Percentiles rank a stretch among this genome's conserved stretches.
Evolutionary conservation across 2,329 filamentous ascomycete genomes (phyloP).

Genomic region (Chaetomium sp.): DNA sequence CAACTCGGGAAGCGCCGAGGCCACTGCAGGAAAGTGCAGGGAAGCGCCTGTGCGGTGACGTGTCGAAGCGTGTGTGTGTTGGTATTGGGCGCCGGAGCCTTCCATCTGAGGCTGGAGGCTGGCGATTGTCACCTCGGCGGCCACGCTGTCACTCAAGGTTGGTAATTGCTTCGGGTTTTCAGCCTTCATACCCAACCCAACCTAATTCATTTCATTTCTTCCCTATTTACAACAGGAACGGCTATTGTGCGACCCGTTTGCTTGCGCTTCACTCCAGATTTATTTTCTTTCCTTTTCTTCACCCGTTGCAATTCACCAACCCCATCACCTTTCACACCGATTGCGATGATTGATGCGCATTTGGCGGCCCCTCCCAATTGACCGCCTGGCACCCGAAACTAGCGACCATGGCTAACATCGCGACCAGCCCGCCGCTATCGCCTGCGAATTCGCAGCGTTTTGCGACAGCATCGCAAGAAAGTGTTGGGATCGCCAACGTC

Average conservation of each 20-base stretch:
- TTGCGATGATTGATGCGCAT: background rate
- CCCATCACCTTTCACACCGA: slow-evolving; percentile 1
- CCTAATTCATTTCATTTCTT: slow-evolving; percentile 3
- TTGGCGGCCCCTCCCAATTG: background rate
- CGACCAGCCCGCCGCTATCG: slow-evolving; percentile 1
- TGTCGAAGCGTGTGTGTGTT: slow-evolving; percentile 18
- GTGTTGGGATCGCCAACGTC: background rate
- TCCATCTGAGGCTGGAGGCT: slow-evolving; percentile 6
- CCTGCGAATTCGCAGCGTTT: background rate
- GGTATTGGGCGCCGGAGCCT: background rate
- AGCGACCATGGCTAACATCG: slow-evolving; percentile 17
- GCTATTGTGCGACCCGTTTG: background rate
- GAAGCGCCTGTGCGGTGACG: too few relatives aligned
- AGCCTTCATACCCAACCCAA: slow-evolving; percentile 9
- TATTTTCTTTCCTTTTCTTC: background rate
- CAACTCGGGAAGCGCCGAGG: background rate
- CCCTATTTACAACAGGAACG: background rate
- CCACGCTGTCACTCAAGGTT: slow-evolving; percentile 28
- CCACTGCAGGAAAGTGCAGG: background rate
- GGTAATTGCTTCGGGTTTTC: slow-evolving; percentile 4
- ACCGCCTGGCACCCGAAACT: background rate
- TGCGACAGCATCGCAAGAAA: slow-evolving; percentile 1
- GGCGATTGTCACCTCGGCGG: slow-evolving; percentile 9
- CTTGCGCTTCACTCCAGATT: background rate
- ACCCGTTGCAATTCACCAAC: background rate